phyloP scores from a whole-genome alignment of 345 rosid species.

The Citrus trifoliata region DNA sequence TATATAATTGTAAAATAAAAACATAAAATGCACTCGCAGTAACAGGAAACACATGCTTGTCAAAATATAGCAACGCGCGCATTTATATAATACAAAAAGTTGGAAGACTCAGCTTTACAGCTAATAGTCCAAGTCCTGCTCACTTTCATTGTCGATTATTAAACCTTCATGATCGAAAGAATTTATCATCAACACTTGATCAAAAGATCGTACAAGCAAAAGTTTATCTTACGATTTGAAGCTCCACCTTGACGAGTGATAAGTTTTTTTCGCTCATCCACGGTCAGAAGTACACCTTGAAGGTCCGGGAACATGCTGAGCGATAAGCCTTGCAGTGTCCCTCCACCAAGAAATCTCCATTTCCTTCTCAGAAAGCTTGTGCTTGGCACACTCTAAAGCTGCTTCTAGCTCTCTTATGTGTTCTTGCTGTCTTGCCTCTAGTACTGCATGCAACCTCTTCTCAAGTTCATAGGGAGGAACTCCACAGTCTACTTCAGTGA shows the following conservation, averaged over 20 bases:
- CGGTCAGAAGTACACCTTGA: slow-evolving; percentile 13
- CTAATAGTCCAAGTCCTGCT: not conserved
- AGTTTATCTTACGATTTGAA: not conserved
- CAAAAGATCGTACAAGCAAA: slow-evolving; percentile 2
- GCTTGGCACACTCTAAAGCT: slow-evolving; percentile 38
- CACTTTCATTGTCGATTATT: not conserved
- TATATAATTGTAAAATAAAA: not conserved
- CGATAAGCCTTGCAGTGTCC: slow-evolving; percentile 53
- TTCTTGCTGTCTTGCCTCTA: slow-evolving; percentile 64
- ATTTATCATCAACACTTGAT: not conserved
- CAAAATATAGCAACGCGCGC: not conserved
- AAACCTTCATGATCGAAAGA: not conserved
- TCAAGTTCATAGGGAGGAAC: slow-evolving; percentile 66
- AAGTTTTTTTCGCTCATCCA: not conserved
- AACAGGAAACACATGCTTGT: not conserved
- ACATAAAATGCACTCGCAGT: not conserved
- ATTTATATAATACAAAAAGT: not conserved
- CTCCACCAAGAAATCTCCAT: slow-evolving; percentile 76
- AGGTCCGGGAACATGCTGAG: slow-evolving; percentile 39
- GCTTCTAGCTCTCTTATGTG: slow-evolving; percentile 63
- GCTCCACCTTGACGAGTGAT: slow-evolving; percentile 9
- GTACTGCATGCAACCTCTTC: slow-evolving; percentile 60
- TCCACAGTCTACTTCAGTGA: slow-evolving; percentile 26
- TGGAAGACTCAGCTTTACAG: not conserved
- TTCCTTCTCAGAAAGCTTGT: slow-evolving; percentile 55